Evolutionary conservation across 1,284 basidiomycete species (phyloP).

Genomic region (Naganishia liquefaciens): DNA sequence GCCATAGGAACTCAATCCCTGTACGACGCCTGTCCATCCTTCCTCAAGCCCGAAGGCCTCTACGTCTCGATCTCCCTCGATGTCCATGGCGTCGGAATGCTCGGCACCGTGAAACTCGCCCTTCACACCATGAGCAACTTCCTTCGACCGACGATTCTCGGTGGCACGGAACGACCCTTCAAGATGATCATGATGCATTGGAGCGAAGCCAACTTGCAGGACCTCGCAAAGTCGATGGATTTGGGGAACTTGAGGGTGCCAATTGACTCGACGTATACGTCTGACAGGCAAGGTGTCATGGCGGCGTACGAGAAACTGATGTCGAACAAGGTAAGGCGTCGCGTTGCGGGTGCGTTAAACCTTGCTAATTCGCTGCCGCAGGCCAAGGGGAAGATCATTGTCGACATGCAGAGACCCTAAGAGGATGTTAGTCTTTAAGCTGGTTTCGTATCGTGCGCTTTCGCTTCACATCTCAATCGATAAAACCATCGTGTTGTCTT

Average conservation of each 20-base stretch:
- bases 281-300: constrained; percentile 32
- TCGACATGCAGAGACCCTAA: constrained; percentile 30
- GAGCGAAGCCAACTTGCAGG: constrained; percentile 13
- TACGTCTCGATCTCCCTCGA: constrained; percentile 31
- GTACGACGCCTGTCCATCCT: constrained; percentile 19
- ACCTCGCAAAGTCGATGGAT: constrained; percentile 21
- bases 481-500: background rate
- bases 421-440: background rate
- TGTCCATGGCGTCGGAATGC: constrained; percentile 2
- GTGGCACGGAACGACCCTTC: constrained; percentile 31
- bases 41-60: constrained; percentile 27
- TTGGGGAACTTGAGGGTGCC: constrained; percentile 33
- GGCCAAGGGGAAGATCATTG: constrained; percentile 36
- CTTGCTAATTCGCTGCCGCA: background rate
- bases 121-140: constrained; percentile 14
- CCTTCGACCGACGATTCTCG: constrained; percentile 28
- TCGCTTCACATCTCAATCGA: background rate
- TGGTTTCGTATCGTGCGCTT: background rate
- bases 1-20: constrained; percentile 32
- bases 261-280: constrained; percentile 27
- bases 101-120: background rate
- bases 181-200: constrained; percentile 30
- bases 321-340: constrained; percentile 20
- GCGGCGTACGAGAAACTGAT: constrained; percentile 34
- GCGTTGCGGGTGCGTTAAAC: background rate